Evolutionary conservation across 768 basidiomycete species (phyloP), one percentile per base, ranked within the genome.

Genomic region (Serendipita sp.): DNA sequence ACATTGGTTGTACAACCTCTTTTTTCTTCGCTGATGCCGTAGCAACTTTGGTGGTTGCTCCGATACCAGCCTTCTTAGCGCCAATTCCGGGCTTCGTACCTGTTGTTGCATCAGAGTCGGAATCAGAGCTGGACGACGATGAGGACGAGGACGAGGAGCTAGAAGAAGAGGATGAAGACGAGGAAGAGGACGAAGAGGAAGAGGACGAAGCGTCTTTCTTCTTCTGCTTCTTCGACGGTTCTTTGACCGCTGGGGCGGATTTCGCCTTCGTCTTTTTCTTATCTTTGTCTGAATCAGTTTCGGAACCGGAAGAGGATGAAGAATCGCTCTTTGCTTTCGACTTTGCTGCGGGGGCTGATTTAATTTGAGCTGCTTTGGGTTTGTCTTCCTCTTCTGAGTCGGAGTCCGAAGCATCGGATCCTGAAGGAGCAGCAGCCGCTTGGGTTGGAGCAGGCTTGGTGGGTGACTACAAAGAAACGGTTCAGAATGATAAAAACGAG

Each of bases 331-430:
- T 31, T 65, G 46, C 63, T 34, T 16, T 43, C 15, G 11, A 33
- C 62, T 36, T 68, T 44, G 31, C 4, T 3, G 29, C 11, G 8
- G 46, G 18, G 5, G 63, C 62, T 15, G 62, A 33, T 44, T 63
- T 63, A 44, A 75, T 72, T 67, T 79, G 80, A 5, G 76, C 74
- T 44, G 79, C 78, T 71, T 84, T 83, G 65, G 81, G 77, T 69
- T 81, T 80, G 69, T 83, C 82, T 44, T 74, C 72, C 70, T 62
- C 64, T 11, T 64, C 64, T n/a, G 46, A 55, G 23, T 44, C 65
- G 31, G 66, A 66, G 10, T 65, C 64, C n/a, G 65, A 66, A n/a
- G 23, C 48, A 6, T 62, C 62, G 4, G 64, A 65, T 34, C 44
- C 64, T 11, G 63, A 15, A 1, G 62, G 18, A 1, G 62, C 36